These are phyloP conservation scores for Xenosphaeropsis pyriputrescens DNA, from an alignment of 2,329 filamentous ascomycete species.

Conservation along the genomic window DNA sequence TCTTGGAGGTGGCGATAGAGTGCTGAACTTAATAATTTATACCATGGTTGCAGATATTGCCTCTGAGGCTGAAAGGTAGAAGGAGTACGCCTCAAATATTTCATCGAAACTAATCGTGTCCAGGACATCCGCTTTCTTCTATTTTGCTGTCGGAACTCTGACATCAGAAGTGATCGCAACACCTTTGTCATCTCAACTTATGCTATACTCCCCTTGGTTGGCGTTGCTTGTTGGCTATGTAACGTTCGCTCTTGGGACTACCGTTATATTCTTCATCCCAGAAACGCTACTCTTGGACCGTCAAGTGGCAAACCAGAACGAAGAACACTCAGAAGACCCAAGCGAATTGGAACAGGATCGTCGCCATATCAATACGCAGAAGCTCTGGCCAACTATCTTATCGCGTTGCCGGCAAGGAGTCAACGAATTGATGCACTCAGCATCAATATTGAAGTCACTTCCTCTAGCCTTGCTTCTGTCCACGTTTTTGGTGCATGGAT, in stretches of 20 bases:
- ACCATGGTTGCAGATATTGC: constrained; percentile 23
- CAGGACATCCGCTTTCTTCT: constrained; percentile 22
- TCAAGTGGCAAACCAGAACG: background rate
- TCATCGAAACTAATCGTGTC: background rate
- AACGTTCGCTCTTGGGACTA: constrained; percentile 6
- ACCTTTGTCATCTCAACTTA: constrained; percentile 20
- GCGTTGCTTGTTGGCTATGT: constrained; percentile 8
- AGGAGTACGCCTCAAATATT: too few relatives aligned
- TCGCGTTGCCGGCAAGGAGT: background rate
- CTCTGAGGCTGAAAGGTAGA: constrained; percentile 20
- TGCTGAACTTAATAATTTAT: constrained; percentile 17
- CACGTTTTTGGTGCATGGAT: constrained; percentile 9
- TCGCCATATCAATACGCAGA: too few relatives aligned
- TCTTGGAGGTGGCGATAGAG: constrained; percentile 21
- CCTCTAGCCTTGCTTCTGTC: constrained; percentile 17
- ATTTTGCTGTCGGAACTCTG: constrained; percentile 14
- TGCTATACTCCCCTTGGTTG: constrained; percentile 17
- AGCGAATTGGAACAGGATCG: too few relatives aligned
- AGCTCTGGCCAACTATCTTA: too few relatives aligned
- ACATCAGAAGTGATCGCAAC: constrained; percentile 21
- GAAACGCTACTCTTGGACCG: constrained; percentile 13
- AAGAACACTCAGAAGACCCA: too few relatives aligned
- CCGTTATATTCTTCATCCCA: constrained; percentile 14
- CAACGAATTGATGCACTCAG: constrained; percentile 4
- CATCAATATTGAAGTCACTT: constrained; percentile 12